Percentiles rank a stretch among this genome's conserved stretches.
Conservation (phyloP, 2,329 filamentous ascomycete species). For the Ophiostoma montium region DNA sequence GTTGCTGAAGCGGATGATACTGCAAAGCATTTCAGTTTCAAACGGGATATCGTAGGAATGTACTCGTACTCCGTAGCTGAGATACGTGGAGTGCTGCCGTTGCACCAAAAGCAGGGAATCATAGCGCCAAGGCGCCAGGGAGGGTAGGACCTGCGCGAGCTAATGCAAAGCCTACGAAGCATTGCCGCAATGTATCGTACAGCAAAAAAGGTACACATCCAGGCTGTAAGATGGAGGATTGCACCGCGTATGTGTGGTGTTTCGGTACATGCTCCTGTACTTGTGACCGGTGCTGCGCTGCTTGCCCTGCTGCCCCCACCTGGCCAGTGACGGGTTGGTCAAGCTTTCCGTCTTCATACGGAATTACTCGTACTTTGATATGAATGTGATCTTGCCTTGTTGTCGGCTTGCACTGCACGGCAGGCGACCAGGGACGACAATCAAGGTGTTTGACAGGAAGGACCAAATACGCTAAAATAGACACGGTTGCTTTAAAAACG, state of each 20-base stretch:
- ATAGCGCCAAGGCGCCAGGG: neutral
- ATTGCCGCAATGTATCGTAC: neutral
- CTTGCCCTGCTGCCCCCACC: neutral
- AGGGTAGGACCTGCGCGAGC: neutral
- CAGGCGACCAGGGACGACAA: too few species aligned
- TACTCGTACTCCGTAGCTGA: too few species aligned
- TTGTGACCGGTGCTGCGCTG: neutral
- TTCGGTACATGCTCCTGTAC: too few species aligned
- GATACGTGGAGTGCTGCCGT: neutral
- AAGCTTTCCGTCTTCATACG: neutral
- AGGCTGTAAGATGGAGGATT: neutral
- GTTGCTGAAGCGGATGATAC: too few species aligned
- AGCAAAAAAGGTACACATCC: neutral
- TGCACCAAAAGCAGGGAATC: constrained; percentile 3
- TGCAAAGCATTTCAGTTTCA: too few species aligned
- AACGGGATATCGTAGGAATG: too few species aligned
- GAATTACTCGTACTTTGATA: too few species aligned
- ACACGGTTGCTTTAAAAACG: too few species aligned
- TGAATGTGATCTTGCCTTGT: too few species aligned
- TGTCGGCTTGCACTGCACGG: too few species aligned
- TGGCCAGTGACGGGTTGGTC: constrained; percentile 6
- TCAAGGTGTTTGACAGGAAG: too few species aligned
- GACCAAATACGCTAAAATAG: too few species aligned
- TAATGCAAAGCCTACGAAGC: neutral
- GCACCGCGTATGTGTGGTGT: neutral